phyloP scores from a whole-genome alignment of 805 yeast genomes.

The Starmerella gropengiesseri region DNA sequence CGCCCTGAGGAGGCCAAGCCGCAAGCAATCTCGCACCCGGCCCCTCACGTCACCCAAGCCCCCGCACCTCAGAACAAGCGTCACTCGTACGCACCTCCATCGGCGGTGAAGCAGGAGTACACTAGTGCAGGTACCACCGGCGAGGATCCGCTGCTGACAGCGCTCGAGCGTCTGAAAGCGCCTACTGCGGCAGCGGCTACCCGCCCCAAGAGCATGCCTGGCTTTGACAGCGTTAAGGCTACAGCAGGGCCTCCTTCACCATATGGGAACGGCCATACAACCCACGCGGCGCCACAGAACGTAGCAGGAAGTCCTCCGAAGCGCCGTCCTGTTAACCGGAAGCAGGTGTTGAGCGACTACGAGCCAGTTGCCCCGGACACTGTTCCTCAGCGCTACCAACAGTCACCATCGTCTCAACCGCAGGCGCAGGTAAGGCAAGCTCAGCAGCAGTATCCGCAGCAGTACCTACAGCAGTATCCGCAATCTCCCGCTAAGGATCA shows the following conservation, averaged over 20 bases:
- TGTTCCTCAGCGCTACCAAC: neutral
- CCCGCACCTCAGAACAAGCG: neutral
- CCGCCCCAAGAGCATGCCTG: constrained; percentile 5
- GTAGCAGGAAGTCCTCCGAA: constrained; percentile 5
- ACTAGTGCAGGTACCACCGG: too few relatives aligned
- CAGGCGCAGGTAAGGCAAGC: too few relatives aligned
- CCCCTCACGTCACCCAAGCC: neutral
- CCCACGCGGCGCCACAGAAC: neutral
- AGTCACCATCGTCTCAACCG: neutral
- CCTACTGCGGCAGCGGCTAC: constrained; percentile 20
- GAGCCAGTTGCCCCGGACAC: constrained; percentile 5
- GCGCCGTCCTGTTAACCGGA: constrained; percentile 3
- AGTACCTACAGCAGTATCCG: neutral
- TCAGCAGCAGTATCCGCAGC: neutral
- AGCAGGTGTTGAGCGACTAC: constrained; percentile 3
- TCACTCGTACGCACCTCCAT: neutral
- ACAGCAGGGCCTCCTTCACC: constrained; percentile 5
- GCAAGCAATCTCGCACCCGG: neutral
- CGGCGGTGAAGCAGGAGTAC: too few relatives aligned
- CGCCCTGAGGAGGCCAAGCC: too few relatives aligned
- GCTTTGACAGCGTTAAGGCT: neutral
- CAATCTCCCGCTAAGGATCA: too few relatives aligned
- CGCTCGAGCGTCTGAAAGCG: constrained; percentile 37
- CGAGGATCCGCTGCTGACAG: constrained; percentile 45
- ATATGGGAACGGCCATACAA: constrained; percentile 12